phyloP scores from a whole-genome alignment of 2,329 filamentous ascomycete genomes.

The Colletotrichum spinosum region DNA sequence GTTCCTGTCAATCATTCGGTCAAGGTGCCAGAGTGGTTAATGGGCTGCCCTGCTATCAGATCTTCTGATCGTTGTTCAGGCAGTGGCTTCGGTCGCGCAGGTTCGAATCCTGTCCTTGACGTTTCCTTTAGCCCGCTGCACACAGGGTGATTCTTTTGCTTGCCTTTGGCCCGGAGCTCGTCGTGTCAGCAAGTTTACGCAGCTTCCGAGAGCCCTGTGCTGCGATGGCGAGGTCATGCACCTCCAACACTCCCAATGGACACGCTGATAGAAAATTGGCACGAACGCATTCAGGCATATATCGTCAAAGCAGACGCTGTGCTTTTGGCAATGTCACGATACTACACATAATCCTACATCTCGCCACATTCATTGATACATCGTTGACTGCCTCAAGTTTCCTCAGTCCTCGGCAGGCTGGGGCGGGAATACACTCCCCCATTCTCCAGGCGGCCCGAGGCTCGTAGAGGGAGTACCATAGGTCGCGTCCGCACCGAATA shows the following conservation, averaged over 20 bases:
- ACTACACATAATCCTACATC: too few relatives aligned
- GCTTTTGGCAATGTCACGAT: too few relatives aligned
- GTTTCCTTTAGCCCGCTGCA: not conserved
- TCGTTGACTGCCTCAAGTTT: not conserved
- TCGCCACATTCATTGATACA: too few relatives aligned
- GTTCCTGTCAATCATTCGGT: not conserved
- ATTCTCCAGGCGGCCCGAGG: constrained; percentile 17
- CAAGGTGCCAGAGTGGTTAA: constrained; percentile 38
- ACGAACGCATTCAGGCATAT: too few relatives aligned
- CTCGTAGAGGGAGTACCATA: constrained; percentile 67
- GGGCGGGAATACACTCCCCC: constrained; percentile 27
- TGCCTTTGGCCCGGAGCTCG: not conserved
- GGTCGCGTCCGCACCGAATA: constrained; percentile 70
- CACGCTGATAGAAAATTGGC: not conserved
- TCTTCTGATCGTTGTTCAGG: constrained; percentile 16
- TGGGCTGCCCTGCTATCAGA: constrained; percentile 36
- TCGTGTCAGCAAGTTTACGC: too few relatives aligned
- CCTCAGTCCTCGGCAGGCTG: constrained; percentile 20
- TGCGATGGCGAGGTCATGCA: too few relatives aligned
- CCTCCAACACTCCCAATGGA: too few relatives aligned
- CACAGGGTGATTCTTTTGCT: not conserved
- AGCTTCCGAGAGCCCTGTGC: too few relatives aligned
- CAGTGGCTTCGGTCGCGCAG: constrained; percentile 38
- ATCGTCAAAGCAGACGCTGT: too few relatives aligned
- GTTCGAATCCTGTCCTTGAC: constrained; percentile 38